These are phyloP conservation scores for Xylaria telfairii DNA, from an alignment of 495 filamentous ascomycete genomes.

Conservation along the genomic window DNA sequence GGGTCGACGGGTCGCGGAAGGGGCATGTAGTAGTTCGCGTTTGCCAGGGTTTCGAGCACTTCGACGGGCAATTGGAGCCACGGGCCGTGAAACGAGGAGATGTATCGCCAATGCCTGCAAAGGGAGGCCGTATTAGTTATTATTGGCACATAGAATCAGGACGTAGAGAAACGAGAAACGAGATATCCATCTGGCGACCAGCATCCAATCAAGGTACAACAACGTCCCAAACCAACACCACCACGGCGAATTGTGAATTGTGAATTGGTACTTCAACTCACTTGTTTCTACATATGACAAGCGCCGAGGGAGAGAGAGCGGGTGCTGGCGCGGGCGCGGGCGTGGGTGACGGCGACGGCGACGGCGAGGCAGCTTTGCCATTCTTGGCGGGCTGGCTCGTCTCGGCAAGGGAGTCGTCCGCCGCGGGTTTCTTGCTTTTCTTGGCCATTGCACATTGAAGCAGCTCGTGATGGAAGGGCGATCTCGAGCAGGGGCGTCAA, in stretches of 20 bases:
- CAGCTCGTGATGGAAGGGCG: not conserved
- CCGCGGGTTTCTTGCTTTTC: slow-evolving; percentile 52
- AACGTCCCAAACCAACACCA: not conserved
- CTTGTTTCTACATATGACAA: slow-evolving; percentile 79
- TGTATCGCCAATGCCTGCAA: slow-evolving; percentile 78
- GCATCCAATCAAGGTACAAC: not conserved
- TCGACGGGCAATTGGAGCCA: slow-evolving; percentile 88
- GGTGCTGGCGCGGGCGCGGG: slow-evolving; percentile 47
- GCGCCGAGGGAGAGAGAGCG: slow-evolving; percentile 58
- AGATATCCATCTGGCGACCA: not conserved
- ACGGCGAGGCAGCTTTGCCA: slow-evolving; percentile 39
- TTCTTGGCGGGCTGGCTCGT: slow-evolving; percentile 29
- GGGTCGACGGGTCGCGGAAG: slow-evolving; percentile 79
- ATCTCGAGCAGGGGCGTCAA: not conserved
- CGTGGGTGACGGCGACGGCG: slow-evolving; percentile 42
- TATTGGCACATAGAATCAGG: not conserved
- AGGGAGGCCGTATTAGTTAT: not conserved
- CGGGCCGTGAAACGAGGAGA: slow-evolving; percentile 82
- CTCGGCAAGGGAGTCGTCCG: slow-evolving; percentile 35
- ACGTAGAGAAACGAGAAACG: too few relatives aligned
- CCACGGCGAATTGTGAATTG: slow-evolving; percentile 8
- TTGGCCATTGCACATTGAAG: slow-evolving; percentile 47
- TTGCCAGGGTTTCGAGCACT: slow-evolving; percentile 76
- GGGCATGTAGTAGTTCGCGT: slow-evolving; percentile 77
- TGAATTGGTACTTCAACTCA: slow-evolving; percentile 42